A percentile compares a stretch with the other conserved stretches of the same genome.
These are phyloP conservation scores for Diaporthe citri DNA, from an alignment of 2,329 filamentous ascomycete species.

Conservation along the genomic window DNA sequence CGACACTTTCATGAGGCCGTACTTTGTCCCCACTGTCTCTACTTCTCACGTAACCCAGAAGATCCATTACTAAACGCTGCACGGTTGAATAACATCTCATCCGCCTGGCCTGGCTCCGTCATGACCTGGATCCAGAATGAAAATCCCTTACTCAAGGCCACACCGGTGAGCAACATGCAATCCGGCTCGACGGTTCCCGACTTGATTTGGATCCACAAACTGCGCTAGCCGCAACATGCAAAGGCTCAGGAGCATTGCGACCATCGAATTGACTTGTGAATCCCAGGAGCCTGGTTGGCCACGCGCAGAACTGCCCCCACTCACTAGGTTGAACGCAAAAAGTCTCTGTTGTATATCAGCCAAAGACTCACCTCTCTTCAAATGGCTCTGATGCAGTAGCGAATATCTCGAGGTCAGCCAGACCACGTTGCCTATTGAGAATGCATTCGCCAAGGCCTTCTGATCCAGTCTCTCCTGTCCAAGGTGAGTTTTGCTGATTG, in stretches of 20 bases:
- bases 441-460: neutral
- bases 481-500: neutral
- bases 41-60: neutral
- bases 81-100: too few relatives aligned
- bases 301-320: neutral
- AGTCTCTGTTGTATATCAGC: conserved; percentile 20
- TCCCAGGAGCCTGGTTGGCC: neutral
- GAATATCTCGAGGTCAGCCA: neutral
- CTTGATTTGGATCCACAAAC: neutral
- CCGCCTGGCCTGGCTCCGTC: too few relatives aligned
- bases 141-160: neutral
- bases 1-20: neutral
- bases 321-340: neutral
- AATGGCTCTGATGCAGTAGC: neutral
- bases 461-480: neutral
- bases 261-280: neutral
- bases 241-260: neutral
- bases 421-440: neutral
- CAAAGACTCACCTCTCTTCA: neutral
- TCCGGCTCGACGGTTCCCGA: neutral
- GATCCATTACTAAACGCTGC: neutral
- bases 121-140: neutral
- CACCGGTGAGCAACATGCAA: neutral
- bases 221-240: neutral
- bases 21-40: neutral